Base-by-base conservation (phyloP, 805 yeast genomes). In the Brettanomyces custersianus region DNA sequence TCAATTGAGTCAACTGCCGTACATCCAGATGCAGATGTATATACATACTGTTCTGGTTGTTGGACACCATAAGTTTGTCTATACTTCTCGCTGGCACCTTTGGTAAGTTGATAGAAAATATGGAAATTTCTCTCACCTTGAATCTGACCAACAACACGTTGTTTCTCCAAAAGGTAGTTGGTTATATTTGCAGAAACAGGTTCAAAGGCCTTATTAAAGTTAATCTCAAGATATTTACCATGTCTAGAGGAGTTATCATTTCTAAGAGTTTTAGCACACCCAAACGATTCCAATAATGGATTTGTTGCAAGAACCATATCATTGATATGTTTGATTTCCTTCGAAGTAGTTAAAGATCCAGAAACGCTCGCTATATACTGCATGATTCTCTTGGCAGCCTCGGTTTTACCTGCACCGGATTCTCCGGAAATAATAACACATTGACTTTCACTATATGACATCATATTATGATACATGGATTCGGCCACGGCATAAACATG, bases 401-500 rank as follows among this genome's bases (percentile, higher is more conserved):
- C 97, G 4, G 97, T 90, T 55, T 90, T 90, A 34, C 97, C 97
- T 4, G 97, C 97, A 43, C 97, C 97, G 1, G 95, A 84, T 58
- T 90, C 97, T 39, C 97, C 97, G 3, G 95, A 84, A 46, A 92
- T 92, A 49, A 92, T 92, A 17, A 92, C 97, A 70, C 97, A 90
- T 58, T 92, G 98, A 54, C 78, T 86, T 50, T 92, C 97, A 40
- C 82, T 76, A 60, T 92, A 92, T 0, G 95, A 81, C 60, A 88
- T 88, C 78, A 92, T 72, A 57, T 90, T 84, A 62, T 92, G 90
- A 60, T 81, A 92, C 95, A 92, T 87, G 24, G 94, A 65, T 61
- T 92, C 99, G 9, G 99, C 98, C 51, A 92, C 87, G 36, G 97
- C 95, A 60, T 80, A 92, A 21, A 92, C 98, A 61, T 92, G 99